Conservation (phyloP, 257 asterid genomes). For the Paraleonurus japonicus region DNA sequence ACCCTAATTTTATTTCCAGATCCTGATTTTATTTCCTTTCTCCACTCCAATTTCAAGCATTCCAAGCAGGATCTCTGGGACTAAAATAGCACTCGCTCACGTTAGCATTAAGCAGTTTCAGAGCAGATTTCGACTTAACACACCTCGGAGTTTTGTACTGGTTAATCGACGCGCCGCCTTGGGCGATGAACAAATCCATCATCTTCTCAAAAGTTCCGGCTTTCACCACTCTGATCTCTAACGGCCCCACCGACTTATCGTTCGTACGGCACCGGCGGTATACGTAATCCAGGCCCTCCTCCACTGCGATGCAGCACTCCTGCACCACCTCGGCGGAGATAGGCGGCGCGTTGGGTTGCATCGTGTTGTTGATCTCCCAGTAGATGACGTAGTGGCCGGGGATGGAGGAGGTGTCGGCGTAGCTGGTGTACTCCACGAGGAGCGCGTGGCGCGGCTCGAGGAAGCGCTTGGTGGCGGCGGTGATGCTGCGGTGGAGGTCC, state of each 20-base stretch:
- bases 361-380: constrained; percentile 60
- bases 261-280: constrained; percentile 71
- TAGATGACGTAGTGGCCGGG: constrained; percentile 83
- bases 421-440: constrained; percentile 74
- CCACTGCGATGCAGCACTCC: constrained; percentile 68
- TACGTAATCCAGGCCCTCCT: constrained; percentile 59
- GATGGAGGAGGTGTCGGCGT: constrained; percentile 63
- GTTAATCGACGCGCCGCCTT: constrained; percentile 75
- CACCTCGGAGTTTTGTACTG: constrained; percentile 82
- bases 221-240: constrained; percentile 68
- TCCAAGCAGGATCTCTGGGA: constrained; percentile 73
- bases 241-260: constrained; percentile 62
- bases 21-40: constrained; percentile 26
- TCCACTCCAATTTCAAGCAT: constrained; percentile 44
- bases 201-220: constrained; percentile 62
- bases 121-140: constrained; percentile 53
- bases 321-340: constrained; percentile 36
- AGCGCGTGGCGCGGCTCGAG: constrained; percentile 55
- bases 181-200: constrained; percentile 65
- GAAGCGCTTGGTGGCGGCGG: constrained; percentile 42
- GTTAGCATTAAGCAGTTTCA: constrained; percentile 61
- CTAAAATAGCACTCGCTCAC: constrained; percentile 55
- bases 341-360: constrained; percentile 31
- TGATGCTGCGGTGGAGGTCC: constrained; percentile 75
- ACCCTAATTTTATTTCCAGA: constrained; percentile 22